These are phyloP conservation scores for Stagonosporopsis rhizophila DNA, from an alignment of 2,329 filamentous ascomycete species.

Conservation along the genomic window DNA sequence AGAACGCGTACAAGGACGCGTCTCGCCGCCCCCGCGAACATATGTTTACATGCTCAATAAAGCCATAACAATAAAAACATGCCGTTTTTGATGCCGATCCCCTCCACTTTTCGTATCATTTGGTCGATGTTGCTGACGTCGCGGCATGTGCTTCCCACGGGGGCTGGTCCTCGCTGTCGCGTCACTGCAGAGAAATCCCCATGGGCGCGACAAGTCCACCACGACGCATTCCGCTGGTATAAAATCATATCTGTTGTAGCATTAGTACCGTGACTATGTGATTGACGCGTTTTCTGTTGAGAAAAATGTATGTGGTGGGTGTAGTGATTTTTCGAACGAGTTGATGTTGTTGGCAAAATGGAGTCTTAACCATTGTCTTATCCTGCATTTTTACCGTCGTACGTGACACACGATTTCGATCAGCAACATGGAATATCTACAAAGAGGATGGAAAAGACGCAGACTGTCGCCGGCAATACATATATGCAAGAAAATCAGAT, in stretches of 20 bases:
- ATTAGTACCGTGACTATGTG: too few species aligned
- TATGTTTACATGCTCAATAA: neutral
- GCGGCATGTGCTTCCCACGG: neutral
- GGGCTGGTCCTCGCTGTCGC: neutral
- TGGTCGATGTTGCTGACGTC: neutral
- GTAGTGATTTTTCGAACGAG: constrained; percentile 6
- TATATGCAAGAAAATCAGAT: too few species aligned
- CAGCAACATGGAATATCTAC: too few species aligned
- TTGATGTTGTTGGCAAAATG: neutral
- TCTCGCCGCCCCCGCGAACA: neutral
- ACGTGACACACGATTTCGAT: too few species aligned
- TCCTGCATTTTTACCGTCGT: too few species aligned
- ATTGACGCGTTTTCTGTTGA: neutral
- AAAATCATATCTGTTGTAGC: neutral
- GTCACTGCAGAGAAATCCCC: neutral
- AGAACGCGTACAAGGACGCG: neutral
- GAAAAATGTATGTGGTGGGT: neutral
- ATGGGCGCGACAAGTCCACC: neutral
- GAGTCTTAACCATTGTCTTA: neutral
- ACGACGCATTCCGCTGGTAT: neutral
- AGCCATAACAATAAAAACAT: neutral
- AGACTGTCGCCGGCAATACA: too few species aligned
- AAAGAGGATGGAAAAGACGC: too few species aligned
- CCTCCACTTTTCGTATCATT: neutral
- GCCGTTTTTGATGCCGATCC: too few species aligned